phyloP scores from a whole-genome alignment of 495 filamentous ascomycete species.

The Podospora sp. region DNA sequence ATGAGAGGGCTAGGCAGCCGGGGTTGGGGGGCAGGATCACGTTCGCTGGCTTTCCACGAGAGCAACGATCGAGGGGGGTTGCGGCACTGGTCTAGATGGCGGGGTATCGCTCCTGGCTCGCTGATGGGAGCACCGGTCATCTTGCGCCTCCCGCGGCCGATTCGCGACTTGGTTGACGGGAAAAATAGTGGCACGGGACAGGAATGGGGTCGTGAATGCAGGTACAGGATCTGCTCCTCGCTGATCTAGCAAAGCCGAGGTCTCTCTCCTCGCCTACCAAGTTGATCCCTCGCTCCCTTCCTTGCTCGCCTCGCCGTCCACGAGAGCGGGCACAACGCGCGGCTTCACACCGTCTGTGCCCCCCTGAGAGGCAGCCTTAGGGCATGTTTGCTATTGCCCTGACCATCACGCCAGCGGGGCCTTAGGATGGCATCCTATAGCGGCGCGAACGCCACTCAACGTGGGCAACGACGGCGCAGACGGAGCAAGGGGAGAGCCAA shows the following conservation, averaged over 20 bases:
- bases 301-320: neutral
- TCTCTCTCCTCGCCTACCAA: neutral
- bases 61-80: constrained; percentile 4
- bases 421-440: constrained; percentile 31
- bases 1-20: constrained; percentile 21
- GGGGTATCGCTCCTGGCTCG: neutral
- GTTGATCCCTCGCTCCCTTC: constrained; percentile 5
- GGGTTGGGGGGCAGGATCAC: constrained; percentile 10
- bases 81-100: constrained; percentile 15
- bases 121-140: neutral
- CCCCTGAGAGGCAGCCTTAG: constrained; percentile 28
- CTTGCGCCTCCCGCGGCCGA: neutral
- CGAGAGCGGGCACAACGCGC: neutral
- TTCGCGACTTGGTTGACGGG: neutral
- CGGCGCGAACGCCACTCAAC: constrained; percentile 19
- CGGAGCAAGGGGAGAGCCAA: constrained; percentile 24
- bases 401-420: constrained; percentile 21
- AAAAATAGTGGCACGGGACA: constrained; percentile 1
- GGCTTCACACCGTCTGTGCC: constrained; percentile 3
- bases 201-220: constrained; percentile 17
- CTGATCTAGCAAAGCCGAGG: constrained; percentile 19
- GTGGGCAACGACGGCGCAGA: constrained; percentile 12
- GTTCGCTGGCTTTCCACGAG: neutral
- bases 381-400: constrained; percentile 22
- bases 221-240: constrained; percentile 23